Percentiles rank a stretch among this genome's conserved stretches.
Conservation (phyloP, 2,329 filamentous ascomycete genomes). For the Fusarium liriodendri region DNA sequence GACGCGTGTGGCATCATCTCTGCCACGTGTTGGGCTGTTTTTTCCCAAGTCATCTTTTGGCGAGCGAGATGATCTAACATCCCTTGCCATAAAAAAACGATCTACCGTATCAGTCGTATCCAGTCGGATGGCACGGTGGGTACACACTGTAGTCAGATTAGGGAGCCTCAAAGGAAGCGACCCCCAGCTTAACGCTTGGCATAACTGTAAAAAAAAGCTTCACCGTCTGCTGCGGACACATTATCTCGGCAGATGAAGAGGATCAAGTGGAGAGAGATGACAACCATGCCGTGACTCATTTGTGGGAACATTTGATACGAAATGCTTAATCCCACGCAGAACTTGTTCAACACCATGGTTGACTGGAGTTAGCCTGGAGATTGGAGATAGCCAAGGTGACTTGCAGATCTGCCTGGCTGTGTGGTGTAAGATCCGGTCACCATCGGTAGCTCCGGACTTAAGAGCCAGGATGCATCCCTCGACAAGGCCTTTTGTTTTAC, state of each 20-base stretch:
- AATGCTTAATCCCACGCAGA: not conserved
- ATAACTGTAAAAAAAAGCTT: slow-evolving; percentile 29
- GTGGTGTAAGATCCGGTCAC: slow-evolving; percentile 20
- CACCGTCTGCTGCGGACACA: not conserved
- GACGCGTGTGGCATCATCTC: slow-evolving; percentile 10
- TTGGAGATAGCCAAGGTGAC: slow-evolving; percentile 4
- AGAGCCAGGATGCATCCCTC: slow-evolving; percentile 9
- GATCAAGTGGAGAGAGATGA: not conserved
- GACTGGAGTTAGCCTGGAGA: slow-evolving; percentile 14
- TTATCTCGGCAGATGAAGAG: not conserved
- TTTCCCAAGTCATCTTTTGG: not conserved
- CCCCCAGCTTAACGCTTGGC: slow-evolving; percentile 24
- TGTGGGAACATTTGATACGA: not conserved
- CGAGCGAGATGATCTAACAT: slow-evolving; percentile 10
- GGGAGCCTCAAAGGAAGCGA: slow-evolving; percentile 1
- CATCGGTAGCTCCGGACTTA: slow-evolving; percentile 38
- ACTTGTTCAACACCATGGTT: not conserved
- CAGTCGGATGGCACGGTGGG: slow-evolving; percentile 5
- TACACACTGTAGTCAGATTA: slow-evolving; percentile 1
- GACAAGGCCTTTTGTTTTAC: not conserved
- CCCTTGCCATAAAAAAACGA: not conserved
- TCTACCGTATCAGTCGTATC: slow-evolving; percentile 14
- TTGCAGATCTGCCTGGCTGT: slow-evolving; percentile 3
- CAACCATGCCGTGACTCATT: slow-evolving; percentile 15
- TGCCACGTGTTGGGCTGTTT: slow-evolving; percentile 9